phyloP scores from a whole-genome alignment of 2,329 filamentous ascomycete genomes.

The Calonectria hawksworthii region DNA sequence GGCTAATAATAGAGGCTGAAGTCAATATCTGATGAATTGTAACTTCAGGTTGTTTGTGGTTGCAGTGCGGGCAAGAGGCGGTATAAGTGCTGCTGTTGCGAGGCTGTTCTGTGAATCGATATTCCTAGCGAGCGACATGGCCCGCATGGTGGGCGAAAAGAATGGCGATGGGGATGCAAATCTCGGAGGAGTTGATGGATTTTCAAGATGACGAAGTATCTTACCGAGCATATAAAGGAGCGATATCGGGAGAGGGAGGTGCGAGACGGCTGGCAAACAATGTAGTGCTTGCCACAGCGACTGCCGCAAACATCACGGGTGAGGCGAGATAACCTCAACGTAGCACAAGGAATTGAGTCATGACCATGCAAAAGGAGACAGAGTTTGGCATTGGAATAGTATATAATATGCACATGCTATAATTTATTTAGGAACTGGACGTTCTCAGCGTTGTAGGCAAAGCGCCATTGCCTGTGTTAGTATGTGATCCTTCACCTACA shows the following conservation, averaged over 20 bases:
- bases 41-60: neutral
- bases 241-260: conserved; percentile 32
- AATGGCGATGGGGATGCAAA: neutral
- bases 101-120: conserved; percentile 16
- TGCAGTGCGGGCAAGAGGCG: neutral
- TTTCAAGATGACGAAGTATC: neutral
- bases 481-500: too few species aligned
- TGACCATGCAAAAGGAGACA: too few species aligned
- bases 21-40: neutral
- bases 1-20: neutral
- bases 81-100: conserved; percentile 7
- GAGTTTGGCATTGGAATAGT: neutral
- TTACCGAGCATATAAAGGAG: neutral
- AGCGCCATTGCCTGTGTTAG: neutral
- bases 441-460: neutral
- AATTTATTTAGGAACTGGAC: neutral
- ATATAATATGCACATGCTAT: neutral
- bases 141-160: neutral
- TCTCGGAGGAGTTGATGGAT: neutral
- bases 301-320: neutral
- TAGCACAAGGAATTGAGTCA: neutral
- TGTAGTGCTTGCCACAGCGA: neutral
- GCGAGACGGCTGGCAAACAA: conserved; percentile 37
- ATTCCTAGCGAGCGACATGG: conserved; percentile 1
- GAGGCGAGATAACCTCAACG: neutral